Conservation (phyloP, 495 filamentous ascomycete genomes). For the Podospora conica region DNA sequence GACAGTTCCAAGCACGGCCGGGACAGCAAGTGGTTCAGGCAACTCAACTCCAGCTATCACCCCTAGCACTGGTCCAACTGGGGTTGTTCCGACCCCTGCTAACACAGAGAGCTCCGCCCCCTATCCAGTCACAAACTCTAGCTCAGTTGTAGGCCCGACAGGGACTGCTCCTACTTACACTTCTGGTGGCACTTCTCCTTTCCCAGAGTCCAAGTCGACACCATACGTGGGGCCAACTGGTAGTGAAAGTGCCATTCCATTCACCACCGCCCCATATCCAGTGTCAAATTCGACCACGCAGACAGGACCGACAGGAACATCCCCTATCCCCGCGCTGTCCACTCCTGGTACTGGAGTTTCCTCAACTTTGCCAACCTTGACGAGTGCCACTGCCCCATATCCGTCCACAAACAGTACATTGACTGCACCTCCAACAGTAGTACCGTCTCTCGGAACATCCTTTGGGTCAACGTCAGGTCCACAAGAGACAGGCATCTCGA, state of each 20-base stretch:
- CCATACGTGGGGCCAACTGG: neutral
- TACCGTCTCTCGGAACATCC: neutral
- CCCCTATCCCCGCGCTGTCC: neutral
- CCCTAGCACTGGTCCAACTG: neutral
- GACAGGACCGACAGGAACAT: constrained; percentile 10
- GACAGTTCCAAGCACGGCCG: neutral
- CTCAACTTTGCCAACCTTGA: neutral
- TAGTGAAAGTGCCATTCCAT: neutral
- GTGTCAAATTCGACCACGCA: constrained; percentile 10
- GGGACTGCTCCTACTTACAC: neutral
- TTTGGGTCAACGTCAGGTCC: neutral
- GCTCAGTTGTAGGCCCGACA: neutral
- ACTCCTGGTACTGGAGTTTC: neutral
- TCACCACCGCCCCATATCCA: constrained; percentile 11
- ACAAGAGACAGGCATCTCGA: neutral
- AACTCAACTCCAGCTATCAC: neutral
- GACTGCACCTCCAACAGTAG: neutral
- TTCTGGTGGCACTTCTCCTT: neutral
- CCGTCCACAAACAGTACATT: constrained; percentile 5
- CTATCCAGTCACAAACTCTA: constrained; percentile 9
- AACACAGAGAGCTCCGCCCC: neutral
- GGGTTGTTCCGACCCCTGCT: neutral
- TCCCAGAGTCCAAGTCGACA: constrained; percentile 18
- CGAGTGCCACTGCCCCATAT: constrained; percentile 4
- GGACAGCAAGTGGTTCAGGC: neutral